Evolutionary conservation across 2,329 filamentous ascomycete species (phyloP).

Genomic region (Metarhizium robertsii): DNA sequence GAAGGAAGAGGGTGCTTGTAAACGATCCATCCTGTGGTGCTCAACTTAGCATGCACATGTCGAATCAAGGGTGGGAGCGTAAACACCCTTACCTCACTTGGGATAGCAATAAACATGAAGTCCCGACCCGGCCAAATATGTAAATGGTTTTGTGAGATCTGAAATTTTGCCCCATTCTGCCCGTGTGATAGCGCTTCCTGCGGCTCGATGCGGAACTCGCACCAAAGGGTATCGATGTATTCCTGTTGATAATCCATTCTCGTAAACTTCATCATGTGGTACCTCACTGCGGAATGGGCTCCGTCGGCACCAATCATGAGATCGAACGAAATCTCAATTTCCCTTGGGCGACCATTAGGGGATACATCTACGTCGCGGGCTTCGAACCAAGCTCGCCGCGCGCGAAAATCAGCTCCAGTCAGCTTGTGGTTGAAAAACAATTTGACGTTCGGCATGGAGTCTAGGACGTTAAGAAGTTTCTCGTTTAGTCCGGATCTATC

Average conservation of each 20-base stretch:
- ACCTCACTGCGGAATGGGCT: conserved; percentile 83
- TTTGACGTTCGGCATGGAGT: conserved; percentile 77
- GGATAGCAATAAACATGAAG: conserved; percentile 98
- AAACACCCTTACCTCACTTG: conserved; percentile 44
- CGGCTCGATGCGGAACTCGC: conserved; percentile 77
- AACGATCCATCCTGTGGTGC: conserved; percentile 70
- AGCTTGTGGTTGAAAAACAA: conserved; percentile 92
- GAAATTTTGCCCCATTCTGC: conserved; percentile 44
- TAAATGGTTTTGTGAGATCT: conserved; percentile 83
- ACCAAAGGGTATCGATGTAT: conserved; percentile 97
- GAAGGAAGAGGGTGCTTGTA: conserved; percentile 88
- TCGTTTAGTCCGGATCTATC: conserved; percentile 81
- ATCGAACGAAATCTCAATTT: conserved; percentile 82
- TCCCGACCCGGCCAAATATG: conserved; percentile 95
- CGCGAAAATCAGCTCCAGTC: conserved; percentile 75
- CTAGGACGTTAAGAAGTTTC: conserved; percentile 72
- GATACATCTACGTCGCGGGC: conserved; percentile 26
- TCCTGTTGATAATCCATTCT: conserved; percentile 86
- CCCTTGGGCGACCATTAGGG: conserved; percentile 40
- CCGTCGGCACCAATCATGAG: conserved; percentile 92
- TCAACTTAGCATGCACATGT: conserved; percentile 9
- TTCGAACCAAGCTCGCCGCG: conserved; percentile 83
- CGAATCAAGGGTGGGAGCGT: background rate
- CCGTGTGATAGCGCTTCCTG: conserved; percentile 17
- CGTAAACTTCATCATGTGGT: conserved; percentile 91